Percentiles rank a stretch among this genome's conserved stretches.
Evolutionary conservation across 2,329 filamentous ascomycete genomes (phyloP).

Genomic region (Verticillium isaacii): DNA sequence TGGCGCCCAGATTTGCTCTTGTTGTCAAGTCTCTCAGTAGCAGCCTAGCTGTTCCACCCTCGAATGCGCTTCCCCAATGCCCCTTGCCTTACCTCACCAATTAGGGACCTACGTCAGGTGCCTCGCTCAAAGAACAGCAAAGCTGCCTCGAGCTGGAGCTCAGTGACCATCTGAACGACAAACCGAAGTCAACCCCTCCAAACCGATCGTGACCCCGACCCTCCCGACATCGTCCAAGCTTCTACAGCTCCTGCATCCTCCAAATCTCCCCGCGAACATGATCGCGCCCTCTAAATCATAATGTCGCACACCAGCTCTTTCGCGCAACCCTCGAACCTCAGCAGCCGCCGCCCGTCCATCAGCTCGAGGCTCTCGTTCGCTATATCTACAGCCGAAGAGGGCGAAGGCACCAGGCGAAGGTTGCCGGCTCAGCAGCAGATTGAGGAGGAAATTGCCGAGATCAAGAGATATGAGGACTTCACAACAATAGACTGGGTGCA

Average conservation of each 20-base stretch:
- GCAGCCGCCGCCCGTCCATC: constrained; percentile 48
- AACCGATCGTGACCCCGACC: background rate
- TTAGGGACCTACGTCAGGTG: background rate
- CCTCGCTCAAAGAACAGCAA: background rate
- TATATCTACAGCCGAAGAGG: constrained; percentile 60
- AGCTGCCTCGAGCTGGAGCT: background rate
- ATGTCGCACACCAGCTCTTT: constrained; percentile 50
- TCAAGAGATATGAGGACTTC: constrained; percentile 98
- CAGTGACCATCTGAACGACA: background rate
- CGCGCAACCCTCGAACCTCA: constrained; percentile 34
- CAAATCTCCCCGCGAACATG: constrained; percentile 28
- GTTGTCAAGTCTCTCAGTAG: background rate
- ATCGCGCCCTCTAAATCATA: constrained; percentile 34
- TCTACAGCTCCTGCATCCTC: background rate
- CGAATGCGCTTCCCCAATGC: background rate
- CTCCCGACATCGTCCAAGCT: background rate
- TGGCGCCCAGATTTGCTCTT: background rate
- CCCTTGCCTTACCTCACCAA: background rate
- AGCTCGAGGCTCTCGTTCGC: constrained; percentile 63
- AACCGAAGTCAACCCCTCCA: background rate
- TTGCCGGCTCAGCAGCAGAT: constrained; percentile 63
- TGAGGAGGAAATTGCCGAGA: constrained; percentile 93
- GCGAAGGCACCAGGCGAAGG: constrained; percentile 46
- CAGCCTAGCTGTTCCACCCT: background rate
- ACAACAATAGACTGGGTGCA: constrained; percentile 99